Evolutionary conservation across 2,329 filamentous ascomycete species (phyloP).

Genomic region (Emericellopsis atlantica): DNA sequence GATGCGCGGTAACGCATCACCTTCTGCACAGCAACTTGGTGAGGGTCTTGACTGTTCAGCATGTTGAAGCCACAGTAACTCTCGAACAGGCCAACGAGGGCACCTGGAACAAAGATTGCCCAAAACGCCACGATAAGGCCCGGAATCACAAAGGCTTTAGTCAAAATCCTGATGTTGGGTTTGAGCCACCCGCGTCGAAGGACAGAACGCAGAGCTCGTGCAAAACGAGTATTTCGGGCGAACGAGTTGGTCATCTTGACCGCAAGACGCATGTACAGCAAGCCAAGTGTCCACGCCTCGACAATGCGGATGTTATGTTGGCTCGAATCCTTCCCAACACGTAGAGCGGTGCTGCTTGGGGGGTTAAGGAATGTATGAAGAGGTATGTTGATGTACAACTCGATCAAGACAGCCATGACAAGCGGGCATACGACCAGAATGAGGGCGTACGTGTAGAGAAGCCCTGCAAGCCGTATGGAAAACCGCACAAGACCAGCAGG

Average conservation of each 20-base stretch:
- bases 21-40: slow-evolving; percentile 12
- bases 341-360: slow-evolving; percentile 14
- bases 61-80: slow-evolving; percentile 3
- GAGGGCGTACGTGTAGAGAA: slow-evolving; percentile 65
- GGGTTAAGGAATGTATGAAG: slow-evolving; percentile 64
- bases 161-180: slow-evolving; percentile 69
- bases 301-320: slow-evolving; percentile 71
- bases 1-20: slow-evolving; percentile 41
- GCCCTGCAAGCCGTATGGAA: slow-evolving; percentile 21
- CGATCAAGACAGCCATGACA: slow-evolving; percentile 65
- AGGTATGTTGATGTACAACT: slow-evolving; percentile 81
- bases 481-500: slow-evolving; percentile 4
- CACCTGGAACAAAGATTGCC: slow-evolving; percentile 48
- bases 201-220: slow-evolving; percentile 62
- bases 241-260: slow-evolving; percentile 56
- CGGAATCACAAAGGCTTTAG: slow-evolving; percentile 77
- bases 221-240: slow-evolving; percentile 57
- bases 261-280: slow-evolving; percentile 78
- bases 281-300: slow-evolving; percentile 86
- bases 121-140: slow-evolving; percentile 45
- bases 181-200: slow-evolving; percentile 64
- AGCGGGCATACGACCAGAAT: slow-evolving; percentile 72
- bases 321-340: slow-evolving; percentile 11
- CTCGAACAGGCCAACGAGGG: background rate
- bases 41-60: background rate